A percentile compares a stretch with the other conserved stretches of the same genome.
Evolutionary conservation across 1,139 yeast species (phyloP).

Genomic region (Diutina pseudorugosa): DNA sequence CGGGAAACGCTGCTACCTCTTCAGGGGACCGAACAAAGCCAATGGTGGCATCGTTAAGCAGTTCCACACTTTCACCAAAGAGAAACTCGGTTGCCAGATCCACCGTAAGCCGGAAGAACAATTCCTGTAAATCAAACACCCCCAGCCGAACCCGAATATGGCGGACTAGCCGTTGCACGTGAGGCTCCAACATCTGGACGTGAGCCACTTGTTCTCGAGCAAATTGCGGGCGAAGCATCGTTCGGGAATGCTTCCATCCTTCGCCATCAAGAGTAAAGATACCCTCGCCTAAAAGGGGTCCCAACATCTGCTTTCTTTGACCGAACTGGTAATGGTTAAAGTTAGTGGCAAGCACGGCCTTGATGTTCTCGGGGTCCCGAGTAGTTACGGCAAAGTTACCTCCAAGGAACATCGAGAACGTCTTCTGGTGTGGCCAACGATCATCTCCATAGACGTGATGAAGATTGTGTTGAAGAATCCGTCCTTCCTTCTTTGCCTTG

Average conservation of each 20-base stretch:
- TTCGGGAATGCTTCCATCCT: background rate
- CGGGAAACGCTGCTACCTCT: background rate
- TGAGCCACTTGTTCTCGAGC: slow-evolving; percentile 3
- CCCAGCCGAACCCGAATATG: background rate
- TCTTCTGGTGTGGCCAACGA: background rate
- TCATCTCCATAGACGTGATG: background rate
- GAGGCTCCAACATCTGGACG: slow-evolving; percentile 1
- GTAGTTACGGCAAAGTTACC: background rate
- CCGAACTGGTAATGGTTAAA: slow-evolving; percentile 32
- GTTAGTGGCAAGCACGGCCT: slow-evolving; percentile 16
- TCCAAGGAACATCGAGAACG: background rate
- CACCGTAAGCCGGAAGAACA: slow-evolving; percentile 1
- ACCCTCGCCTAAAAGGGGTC: slow-evolving; percentile 41
- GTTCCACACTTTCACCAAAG: slow-evolving; percentile 2
- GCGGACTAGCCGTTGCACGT: background rate
- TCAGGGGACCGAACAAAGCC: background rate
- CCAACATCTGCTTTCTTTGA: slow-evolving; percentile 27
- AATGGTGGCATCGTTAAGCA: background rate
- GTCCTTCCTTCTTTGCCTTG: background rate
- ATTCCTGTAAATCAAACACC: slow-evolving; percentile 3
- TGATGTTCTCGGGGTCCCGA: slow-evolving; percentile 24
- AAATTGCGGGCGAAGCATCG: slow-evolving; percentile 4
- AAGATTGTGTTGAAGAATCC: background rate
- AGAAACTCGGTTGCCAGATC: slow-evolving; percentile 2
- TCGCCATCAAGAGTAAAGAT: slow-evolving; percentile 26